phyloP scores from a whole-genome alignment of 495 filamentous ascomycete species.

The Xylaria nigripes region DNA sequence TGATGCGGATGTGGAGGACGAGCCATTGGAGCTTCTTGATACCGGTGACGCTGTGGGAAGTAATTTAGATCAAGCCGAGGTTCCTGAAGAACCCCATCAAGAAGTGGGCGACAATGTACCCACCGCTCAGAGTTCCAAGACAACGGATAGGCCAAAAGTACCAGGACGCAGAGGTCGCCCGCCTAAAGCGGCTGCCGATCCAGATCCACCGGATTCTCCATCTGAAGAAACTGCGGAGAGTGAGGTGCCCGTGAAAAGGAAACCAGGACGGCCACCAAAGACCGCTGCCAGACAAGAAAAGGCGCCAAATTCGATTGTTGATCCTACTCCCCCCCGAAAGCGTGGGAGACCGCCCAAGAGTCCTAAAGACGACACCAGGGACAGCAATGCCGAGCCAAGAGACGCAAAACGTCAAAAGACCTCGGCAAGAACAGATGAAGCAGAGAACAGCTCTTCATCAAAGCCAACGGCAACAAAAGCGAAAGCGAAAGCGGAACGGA shows the following conservation, averaged over 20 bases:
- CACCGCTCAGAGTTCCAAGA: slow-evolving; percentile 9
- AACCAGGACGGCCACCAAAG: slow-evolving; percentile 26
- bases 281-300: slow-evolving; percentile 10
- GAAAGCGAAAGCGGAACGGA: slow-evolving; percentile 28
- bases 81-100: slow-evolving; percentile 16
- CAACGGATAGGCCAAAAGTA: slow-evolving; percentile 15
- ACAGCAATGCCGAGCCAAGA: slow-evolving; percentile 17
- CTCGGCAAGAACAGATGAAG: slow-evolving; percentile 12
- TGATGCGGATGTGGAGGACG: slow-evolving; percentile 23
- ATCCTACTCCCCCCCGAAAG: slow-evolving; percentile 18
- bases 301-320: slow-evolving; percentile 11
- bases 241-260: slow-evolving; percentile 19
- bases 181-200: slow-evolving; percentile 17
- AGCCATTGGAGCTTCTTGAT: slow-evolving; percentile 28
- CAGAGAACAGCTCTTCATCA: slow-evolving; percentile 5
- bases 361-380: slow-evolving; percentile 13
- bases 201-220: slow-evolving; percentile 16
- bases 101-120: slow-evolving; percentile 19
- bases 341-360: slow-evolving; percentile 17
- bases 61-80: slow-evolving; percentile 14
- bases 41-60: slow-evolving; percentile 20
- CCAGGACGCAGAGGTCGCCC: slow-evolving; percentile 24
- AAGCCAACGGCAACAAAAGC: slow-evolving; percentile 20
- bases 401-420: slow-evolving; percentile 21
- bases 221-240: slow-evolving; percentile 19